Conservation (phyloP, 2,329 filamentous ascomycete genomes). For the Hypomyces rosellus region DNA sequence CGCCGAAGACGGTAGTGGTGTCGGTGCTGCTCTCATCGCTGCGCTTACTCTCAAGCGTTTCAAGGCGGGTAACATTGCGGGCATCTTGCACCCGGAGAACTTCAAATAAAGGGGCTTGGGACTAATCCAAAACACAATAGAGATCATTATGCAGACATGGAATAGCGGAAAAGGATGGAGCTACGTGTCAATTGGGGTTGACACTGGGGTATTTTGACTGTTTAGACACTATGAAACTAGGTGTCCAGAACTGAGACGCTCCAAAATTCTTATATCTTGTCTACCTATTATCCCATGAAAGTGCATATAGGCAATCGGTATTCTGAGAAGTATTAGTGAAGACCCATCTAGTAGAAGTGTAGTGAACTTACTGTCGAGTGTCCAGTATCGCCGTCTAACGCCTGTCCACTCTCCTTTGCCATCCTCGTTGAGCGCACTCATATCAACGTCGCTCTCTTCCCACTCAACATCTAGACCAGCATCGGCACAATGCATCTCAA, state of each 20-base stretch:
- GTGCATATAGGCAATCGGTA: slow-evolving; percentile 71
- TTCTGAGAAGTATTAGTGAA: slow-evolving; percentile 35
- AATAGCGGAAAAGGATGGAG: slow-evolving; percentile 9
- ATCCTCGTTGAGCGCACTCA: slow-evolving; percentile 54
- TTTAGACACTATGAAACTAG: background rate
- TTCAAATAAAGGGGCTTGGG: slow-evolving; percentile 33
- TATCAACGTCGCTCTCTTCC: slow-evolving; percentile 69
- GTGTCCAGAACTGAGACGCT: too few species aligned
- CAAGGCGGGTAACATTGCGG: slow-evolving; percentile 55
- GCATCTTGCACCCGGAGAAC: slow-evolving; percentile 60
- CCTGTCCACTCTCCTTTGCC: slow-evolving; percentile 80
- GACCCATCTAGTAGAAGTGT: background rate
- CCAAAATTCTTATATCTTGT: too few species aligned
- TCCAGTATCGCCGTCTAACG: slow-evolving; percentile 85
- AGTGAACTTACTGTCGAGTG: slow-evolving; percentile 57
- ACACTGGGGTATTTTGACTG: slow-evolving; percentile 6
- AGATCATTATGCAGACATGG: background rate
- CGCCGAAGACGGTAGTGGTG: slow-evolving; percentile 92
- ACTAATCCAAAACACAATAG: background rate
- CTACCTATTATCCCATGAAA: slow-evolving; percentile 55
- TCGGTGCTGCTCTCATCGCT: slow-evolving; percentile 93
- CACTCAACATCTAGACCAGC: slow-evolving; percentile 87
- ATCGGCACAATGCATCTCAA: slow-evolving; percentile 84
- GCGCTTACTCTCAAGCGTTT: slow-evolving; percentile 61
- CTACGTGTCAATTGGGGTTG: background rate